Evolutionary conservation across 371 early-diverging fungal genomes (phyloP).

Genomic region (Umbelopsis sp.): DNA sequence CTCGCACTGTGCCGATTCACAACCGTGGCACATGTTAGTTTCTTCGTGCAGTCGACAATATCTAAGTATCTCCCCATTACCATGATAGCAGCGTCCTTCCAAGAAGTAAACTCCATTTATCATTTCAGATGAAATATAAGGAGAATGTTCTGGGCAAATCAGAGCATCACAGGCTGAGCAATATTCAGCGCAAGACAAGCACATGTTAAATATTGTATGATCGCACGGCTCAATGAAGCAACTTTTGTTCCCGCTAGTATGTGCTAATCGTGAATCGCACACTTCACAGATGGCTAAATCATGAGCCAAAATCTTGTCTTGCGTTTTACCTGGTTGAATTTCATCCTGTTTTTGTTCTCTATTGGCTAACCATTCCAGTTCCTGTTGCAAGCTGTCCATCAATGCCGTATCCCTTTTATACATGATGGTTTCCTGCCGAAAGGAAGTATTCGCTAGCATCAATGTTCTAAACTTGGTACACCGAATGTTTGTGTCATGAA

Average conservation of each 20-base stretch:
- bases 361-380: not conserved
- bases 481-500: not conserved
- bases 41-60: not conserved
- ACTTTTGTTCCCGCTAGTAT: not conserved
- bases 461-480: not conserved
- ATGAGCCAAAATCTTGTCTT: not conserved
- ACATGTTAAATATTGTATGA: not conserved
- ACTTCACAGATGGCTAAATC: not conserved
- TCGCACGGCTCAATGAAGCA: not conserved
- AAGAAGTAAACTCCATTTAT: not conserved
- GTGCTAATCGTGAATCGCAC: not conserved
- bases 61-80: not conserved
- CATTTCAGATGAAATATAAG: no score
- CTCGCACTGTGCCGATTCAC: not conserved
- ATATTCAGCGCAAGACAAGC: slow-evolving; percentile 11
- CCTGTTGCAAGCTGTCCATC: not conserved
- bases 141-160: not conserved
- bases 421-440: not conserved
- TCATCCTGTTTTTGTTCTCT: not conserved
- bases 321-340: not conserved
- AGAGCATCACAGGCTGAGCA: slow-evolving; percentile 1
- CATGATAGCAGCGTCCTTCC: slow-evolving; percentile 4
- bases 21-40: not conserved
- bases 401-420: not conserved
- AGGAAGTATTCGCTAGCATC: not conserved